These are phyloP conservation scores for Backusella macrospora DNA, from an alignment of 192 early-diverging fungal species.

Conservation along the genomic window DNA sequence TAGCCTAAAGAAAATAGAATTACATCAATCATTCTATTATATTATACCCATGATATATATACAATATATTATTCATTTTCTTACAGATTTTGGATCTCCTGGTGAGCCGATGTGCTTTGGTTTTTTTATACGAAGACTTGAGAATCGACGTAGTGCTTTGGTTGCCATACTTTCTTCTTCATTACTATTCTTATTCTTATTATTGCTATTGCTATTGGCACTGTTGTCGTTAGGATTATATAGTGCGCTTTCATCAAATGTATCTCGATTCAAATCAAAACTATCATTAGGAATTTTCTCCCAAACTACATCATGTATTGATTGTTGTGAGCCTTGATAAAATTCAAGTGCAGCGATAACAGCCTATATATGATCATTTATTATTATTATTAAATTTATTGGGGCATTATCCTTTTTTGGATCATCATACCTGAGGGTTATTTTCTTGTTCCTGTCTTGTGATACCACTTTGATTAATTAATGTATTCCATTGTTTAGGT, in stretches of 20 bases:
- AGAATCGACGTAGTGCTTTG: slow-evolving; percentile 7
- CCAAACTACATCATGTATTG: slow-evolving; percentile 31
- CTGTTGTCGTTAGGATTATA: neutral
- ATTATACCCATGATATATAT: neutral
- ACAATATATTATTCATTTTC: neutral
- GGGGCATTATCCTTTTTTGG: neutral
- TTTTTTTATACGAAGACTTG: slow-evolving; percentile 8
- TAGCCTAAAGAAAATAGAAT: neutral
- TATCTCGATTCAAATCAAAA: slow-evolving; percentile 9
- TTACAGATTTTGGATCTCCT: slow-evolving; percentile 1
- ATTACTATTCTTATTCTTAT: neutral
- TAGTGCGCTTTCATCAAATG: neutral
- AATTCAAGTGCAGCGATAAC: slow-evolving; percentile 82
- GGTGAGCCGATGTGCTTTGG: neutral
- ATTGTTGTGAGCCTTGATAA: slow-evolving; percentile 61
- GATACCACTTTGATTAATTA: slow-evolving; percentile 91
- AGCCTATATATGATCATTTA: slow-evolving; percentile 45
- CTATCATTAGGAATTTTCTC: slow-evolving; percentile 35
- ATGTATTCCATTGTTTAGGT: slow-evolving; percentile 88
- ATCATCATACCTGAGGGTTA: slow-evolving; percentile 69
- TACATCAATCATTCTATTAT: neutral
- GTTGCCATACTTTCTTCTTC: slow-evolving; percentile 15
- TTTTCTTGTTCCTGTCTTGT: slow-evolving; percentile 89
- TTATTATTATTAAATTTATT: neutral
- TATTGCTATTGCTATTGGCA: neutral